Evolutionary conservation across 345 rosid genomes (phyloP).

Genomic region (Carallia pectinifolia): DNA sequence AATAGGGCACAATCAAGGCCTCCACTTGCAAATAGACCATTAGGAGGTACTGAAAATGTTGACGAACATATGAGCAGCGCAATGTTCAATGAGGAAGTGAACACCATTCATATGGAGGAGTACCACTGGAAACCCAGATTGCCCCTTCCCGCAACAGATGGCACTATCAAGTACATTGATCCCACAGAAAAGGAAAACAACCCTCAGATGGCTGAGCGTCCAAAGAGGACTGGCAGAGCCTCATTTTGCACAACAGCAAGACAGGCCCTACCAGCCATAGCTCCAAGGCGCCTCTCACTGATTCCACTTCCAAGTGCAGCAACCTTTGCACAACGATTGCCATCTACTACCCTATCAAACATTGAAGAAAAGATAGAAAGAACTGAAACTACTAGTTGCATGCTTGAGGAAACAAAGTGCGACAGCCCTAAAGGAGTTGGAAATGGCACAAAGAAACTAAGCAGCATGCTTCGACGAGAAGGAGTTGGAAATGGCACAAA

Average conservation of each 20-base stretch:
- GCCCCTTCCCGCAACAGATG: slow-evolving; percentile 35
- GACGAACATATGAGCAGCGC: slow-evolving; percentile 31
- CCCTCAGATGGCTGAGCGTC: slow-evolving; percentile 56
- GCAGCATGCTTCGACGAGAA: slow-evolving; percentile 51
- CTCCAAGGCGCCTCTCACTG: slow-evolving; percentile 73
- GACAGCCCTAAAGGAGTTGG: slow-evolving; percentile 53
- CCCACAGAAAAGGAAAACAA: slow-evolving; percentile 82
- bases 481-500: slow-evolving; percentile 40
- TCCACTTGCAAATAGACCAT: slow-evolving; percentile 47
- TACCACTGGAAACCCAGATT: slow-evolving; percentile 37
- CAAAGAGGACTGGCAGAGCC: slow-evolving; percentile 71
- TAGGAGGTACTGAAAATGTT: slow-evolving; percentile 39
- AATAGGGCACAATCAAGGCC: slow-evolving; percentile 42
- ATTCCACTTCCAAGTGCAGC: slow-evolving; percentile 55
- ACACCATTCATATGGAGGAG: slow-evolving; percentile 32
- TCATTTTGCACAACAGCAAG: slow-evolving; percentile 52
- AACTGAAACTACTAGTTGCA: slow-evolving; percentile 17
- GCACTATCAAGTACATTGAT: slow-evolving; percentile 39
- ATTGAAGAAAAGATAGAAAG: slow-evolving; percentile 41
- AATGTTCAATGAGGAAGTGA: slow-evolving; percentile 40
- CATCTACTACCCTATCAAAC: slow-evolving; percentile 26
- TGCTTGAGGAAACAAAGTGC: slow-evolving; percentile 46
- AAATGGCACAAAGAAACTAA: slow-evolving; percentile 53
- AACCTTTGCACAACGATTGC: slow-evolving; percentile 30
- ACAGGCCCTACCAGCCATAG: slow-evolving; percentile 41